Conservation (phyloP, 345 rosid genomes). For the Bruguiera gymnorhiza region DNA sequence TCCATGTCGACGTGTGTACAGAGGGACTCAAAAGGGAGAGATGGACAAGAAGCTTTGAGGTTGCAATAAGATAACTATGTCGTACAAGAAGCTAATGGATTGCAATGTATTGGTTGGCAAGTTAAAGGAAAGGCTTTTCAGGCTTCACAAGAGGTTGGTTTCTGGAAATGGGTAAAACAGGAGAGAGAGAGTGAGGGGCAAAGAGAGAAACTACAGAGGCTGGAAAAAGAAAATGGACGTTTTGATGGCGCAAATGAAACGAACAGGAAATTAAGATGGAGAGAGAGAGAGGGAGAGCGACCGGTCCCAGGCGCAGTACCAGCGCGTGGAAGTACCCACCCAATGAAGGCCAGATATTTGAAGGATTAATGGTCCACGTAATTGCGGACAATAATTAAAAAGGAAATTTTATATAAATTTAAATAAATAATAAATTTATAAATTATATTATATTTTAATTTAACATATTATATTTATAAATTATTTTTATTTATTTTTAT, state of each 20-base stretch:
- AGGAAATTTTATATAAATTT: too few species aligned
- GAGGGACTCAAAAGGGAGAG: background rate
- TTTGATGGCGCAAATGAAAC: background rate
- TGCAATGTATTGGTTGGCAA: background rate
- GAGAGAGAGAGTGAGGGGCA: background rate
- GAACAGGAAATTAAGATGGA: background rate
- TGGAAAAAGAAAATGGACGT: background rate
- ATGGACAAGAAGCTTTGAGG: slow-evolving; percentile 4
- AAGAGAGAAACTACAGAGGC: background rate
- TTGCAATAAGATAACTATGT: too few species aligned
- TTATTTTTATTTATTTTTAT: too few species aligned
- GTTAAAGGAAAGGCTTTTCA: background rate
- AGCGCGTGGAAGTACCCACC: background rate
- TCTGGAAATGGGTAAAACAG: too few species aligned
- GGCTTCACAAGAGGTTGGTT: background rate
- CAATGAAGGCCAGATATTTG: background rate
- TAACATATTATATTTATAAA: too few species aligned
- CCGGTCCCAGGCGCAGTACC: background rate
- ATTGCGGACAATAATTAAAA: too few species aligned
- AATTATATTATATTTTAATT: too few species aligned
- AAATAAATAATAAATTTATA: too few species aligned
- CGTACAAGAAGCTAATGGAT: too few species aligned
- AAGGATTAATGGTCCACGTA: background rate
- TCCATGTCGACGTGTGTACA: background rate
- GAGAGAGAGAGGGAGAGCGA: background rate